Conservation (phyloP, 2,329 filamentous ascomycete genomes). For the Phialemoniopsis sp. region DNA sequence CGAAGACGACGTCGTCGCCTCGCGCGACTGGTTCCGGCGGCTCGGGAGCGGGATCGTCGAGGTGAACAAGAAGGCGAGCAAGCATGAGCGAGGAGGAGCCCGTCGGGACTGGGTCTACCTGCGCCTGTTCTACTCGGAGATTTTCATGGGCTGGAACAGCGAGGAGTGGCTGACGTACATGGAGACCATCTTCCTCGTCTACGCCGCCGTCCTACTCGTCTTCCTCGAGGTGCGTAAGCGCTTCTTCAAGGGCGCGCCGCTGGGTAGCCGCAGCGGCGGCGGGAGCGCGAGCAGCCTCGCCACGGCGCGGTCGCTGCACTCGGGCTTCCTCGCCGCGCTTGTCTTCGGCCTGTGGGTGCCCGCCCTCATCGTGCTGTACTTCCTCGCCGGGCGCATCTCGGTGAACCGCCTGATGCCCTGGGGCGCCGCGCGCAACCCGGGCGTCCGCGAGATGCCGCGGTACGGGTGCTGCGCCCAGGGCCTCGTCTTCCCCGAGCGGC, state of each 20-base stretch:
- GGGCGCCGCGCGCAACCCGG: constrained; percentile 3
- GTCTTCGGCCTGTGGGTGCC: constrained; percentile 24
- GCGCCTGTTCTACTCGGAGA: constrained; percentile 31
- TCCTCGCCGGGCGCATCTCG: constrained; percentile 20
- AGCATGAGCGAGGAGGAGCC: constrained; percentile 4
- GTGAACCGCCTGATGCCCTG: constrained; percentile 15
- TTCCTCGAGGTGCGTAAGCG: constrained; percentile 10
- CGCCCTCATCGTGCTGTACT: constrained; percentile 22
- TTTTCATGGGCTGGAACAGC: constrained; percentile 31
- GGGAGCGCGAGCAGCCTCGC: background rate
- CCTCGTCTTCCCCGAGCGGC: constrained; percentile 24
- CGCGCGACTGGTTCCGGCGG: constrained; percentile 24
- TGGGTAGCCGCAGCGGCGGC: background rate
- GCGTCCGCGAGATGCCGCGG: constrained; percentile 27
- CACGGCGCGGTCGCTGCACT: background rate
- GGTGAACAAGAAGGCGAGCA: constrained; percentile 14
- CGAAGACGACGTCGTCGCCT: constrained; percentile 30
- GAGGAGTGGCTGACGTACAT: constrained; percentile 25
- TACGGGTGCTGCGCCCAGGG: constrained; percentile 34
- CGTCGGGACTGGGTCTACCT: constrained; percentile 26
- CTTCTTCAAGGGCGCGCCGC: background rate
- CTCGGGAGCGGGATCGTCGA: constrained; percentile 19
- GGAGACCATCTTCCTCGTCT: constrained; percentile 17
- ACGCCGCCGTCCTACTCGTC: constrained; percentile 13
- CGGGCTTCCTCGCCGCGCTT: constrained; percentile 16